A percentile compares a stretch with the other conserved stretches of the same genome.
These are phyloP conservation scores for Globisporangium emineosum DNA, from an alignment of 352 stramenopile species.

Conservation along the genomic window DNA sequence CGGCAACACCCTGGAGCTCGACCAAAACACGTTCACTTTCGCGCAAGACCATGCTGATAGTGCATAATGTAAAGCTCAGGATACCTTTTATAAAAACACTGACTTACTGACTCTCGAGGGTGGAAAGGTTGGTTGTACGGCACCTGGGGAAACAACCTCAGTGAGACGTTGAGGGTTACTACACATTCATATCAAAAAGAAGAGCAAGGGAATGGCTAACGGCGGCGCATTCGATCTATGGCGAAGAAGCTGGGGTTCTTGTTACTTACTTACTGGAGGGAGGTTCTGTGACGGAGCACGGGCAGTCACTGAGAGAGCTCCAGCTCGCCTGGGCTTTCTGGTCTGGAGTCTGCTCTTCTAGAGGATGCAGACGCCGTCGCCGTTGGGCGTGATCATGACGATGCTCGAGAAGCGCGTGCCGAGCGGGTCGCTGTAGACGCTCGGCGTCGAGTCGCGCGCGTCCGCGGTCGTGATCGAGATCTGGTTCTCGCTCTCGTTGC, in stretches of 20 bases:
- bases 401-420: slow-evolving; percentile 83
- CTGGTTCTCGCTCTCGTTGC: slow-evolving; percentile 21
- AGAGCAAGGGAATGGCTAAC: background rate
- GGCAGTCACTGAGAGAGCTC: too few relatives aligned
- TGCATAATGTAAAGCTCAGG: background rate
- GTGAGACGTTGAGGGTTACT: background rate
- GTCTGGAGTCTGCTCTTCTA: slow-evolving; percentile 21
- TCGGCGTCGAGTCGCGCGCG: slow-evolving; percentile 41
- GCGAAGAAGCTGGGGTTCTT: background rate
- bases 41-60: background rate
- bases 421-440: slow-evolving; percentile 74
- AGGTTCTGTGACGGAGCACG: too few relatives aligned
- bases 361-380: slow-evolving; percentile 75
- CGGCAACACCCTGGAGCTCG: too few relatives aligned
- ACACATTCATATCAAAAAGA: background rate
- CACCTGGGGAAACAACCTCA: background rate
- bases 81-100: background rate
- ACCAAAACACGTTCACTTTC: too few relatives aligned
- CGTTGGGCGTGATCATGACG: slow-evolving; percentile 84
- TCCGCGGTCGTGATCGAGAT: slow-evolving; percentile 38
- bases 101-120: background rate
- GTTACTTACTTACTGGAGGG: background rate
- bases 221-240: background rate
- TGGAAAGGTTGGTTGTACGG: background rate
- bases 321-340: background rate